These are phyloP conservation scores for Suzukiozyma palmioleophila DNA, from an alignment of 1,139 yeast species.

Conservation along the genomic window DNA sequence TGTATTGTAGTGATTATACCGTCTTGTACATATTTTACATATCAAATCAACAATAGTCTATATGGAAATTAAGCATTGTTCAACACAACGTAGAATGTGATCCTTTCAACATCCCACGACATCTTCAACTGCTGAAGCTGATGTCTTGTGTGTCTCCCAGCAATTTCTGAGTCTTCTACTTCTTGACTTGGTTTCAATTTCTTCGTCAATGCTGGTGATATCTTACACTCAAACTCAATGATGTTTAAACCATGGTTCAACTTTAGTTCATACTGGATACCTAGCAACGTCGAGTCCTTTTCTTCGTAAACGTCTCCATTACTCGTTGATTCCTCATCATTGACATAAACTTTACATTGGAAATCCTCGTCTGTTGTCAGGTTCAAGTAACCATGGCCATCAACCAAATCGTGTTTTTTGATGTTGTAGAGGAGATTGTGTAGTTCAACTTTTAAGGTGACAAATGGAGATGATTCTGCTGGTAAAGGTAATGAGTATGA, in stretches of 20 bases:
- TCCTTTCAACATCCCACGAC: slow-evolving; percentile 46
- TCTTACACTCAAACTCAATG: slow-evolving; percentile 44
- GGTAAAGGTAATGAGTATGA: slow-evolving; percentile 44
- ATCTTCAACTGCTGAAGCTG: slow-evolving; percentile 45
- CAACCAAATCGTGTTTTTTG: slow-evolving; percentile 28
- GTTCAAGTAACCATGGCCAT: slow-evolving; percentile 26
- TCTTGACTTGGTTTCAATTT: slow-evolving; percentile 23
- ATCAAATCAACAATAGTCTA: background rate
- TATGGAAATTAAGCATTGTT: slow-evolving; percentile 12
- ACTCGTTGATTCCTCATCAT: slow-evolving; percentile 44
- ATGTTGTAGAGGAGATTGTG: slow-evolving; percentile 37
- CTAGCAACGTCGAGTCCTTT: slow-evolving; percentile 20
- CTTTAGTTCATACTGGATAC: slow-evolving; percentile 46
- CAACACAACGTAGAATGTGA: slow-evolving; percentile 30
- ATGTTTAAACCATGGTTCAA: slow-evolving; percentile 46
- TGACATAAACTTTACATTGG: slow-evolving; percentile 41
- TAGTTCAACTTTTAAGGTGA: slow-evolving; percentile 41
- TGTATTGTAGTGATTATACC: background rate
- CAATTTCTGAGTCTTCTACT: slow-evolving; percentile 24
- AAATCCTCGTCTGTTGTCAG: slow-evolving; percentile 36
- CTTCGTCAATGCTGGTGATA: slow-evolving; percentile 36
- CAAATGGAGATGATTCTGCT: slow-evolving; percentile 38
- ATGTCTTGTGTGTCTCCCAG: slow-evolving; percentile 45
- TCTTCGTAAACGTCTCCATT: slow-evolving; percentile 38
- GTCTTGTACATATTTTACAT: slow-evolving; percentile 5